Evolutionary conservation across 106 monocot species (phyloP).

Genomic region (Allium fistulosum): DNA sequence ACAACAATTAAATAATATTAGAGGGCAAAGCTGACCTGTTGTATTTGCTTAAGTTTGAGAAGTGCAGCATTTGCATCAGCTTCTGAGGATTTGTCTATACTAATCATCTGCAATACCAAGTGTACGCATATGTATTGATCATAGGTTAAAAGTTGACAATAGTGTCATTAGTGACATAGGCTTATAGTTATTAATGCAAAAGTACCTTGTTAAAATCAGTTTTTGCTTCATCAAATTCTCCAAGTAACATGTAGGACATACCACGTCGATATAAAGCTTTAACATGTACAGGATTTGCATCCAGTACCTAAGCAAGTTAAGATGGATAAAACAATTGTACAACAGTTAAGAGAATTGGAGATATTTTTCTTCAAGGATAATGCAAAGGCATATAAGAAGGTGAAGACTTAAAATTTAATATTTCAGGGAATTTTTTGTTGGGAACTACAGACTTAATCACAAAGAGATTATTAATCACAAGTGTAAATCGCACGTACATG

Average conservation of each 20-base stretch:
- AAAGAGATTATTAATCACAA: too few species aligned
- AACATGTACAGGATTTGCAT: conserved; percentile 65
- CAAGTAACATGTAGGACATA: conserved; percentile 76
- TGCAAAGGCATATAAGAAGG: too few species aligned
- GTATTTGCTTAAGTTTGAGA: conserved; percentile 72
- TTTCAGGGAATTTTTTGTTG: too few species aligned
- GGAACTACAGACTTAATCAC: too few species aligned
- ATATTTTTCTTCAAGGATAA: too few species aligned
- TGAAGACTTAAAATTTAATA: too few species aligned
- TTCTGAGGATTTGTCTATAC: conserved; percentile 81
- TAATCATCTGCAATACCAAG: conserved; percentile 58
- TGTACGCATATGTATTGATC: background rate
- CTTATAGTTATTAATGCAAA: background rate
- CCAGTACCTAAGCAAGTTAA: conserved; percentile 49
- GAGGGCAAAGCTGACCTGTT: conserved; percentile 39
- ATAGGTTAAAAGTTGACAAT: too few species aligned
- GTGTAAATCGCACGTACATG: too few species aligned
- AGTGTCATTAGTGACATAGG: background rate
- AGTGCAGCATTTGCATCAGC: conserved; percentile 84
- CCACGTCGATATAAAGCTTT: conserved; percentile 89
- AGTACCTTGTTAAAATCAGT: conserved; percentile 77
- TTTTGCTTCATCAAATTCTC: conserved; percentile 88
- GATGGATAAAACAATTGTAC: background rate
- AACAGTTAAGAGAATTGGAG: background rate
- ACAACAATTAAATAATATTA: too few species aligned